phyloP scores from a whole-genome alignment of 2,329 filamentous ascomycete species.

The Alternaria ventricosa region DNA sequence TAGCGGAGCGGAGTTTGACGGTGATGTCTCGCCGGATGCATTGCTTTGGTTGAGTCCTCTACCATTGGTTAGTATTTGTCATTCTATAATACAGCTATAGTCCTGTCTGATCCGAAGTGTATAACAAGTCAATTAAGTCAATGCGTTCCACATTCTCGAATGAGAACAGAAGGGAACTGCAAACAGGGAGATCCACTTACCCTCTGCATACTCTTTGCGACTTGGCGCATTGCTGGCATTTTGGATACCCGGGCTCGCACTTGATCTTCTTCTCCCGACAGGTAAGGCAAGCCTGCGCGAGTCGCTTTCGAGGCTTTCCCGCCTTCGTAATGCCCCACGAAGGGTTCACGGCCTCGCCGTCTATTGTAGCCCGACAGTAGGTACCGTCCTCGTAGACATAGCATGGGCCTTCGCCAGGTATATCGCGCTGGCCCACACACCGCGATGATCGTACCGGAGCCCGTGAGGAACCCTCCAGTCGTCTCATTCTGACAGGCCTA shows the following conservation, averaged over 20 bases:
- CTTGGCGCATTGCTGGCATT: constrained; percentile 91
- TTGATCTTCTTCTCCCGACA: constrained; percentile 98
- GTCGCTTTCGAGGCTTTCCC: constrained; percentile 86
- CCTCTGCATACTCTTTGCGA: constrained; percentile 85
- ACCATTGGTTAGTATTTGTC: constrained; percentile 42
- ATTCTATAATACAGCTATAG: constrained; percentile 27
- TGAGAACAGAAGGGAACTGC: not conserved
- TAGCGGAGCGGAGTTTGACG: constrained; percentile 37
- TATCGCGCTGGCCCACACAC: constrained; percentile 57
- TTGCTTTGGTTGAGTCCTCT: constrained; percentile 44
- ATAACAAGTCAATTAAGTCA: constrained; percentile 22
- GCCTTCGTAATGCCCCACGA: constrained; percentile 95
- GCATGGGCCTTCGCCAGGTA: constrained; percentile 80
- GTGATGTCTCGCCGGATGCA: constrained; percentile 42
- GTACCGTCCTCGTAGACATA: constrained; percentile 87
- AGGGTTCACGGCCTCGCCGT: constrained; percentile 86
- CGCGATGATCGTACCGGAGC: constrained; percentile 42
- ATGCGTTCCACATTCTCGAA: constrained; percentile 25
- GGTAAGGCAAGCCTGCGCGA: constrained; percentile 91
- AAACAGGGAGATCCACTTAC: constrained; percentile 32
- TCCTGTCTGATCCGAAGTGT: constrained; percentile 7
- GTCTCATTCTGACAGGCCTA: constrained; percentile 39
- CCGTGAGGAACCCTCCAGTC: constrained; percentile 42
- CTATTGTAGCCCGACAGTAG: constrained; percentile 81
- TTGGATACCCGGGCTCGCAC: constrained; percentile 86